Base-by-base conservation (phyloP, 2,329 filamentous ascomycete species). In the Aspergillus proliferans region DNA sequence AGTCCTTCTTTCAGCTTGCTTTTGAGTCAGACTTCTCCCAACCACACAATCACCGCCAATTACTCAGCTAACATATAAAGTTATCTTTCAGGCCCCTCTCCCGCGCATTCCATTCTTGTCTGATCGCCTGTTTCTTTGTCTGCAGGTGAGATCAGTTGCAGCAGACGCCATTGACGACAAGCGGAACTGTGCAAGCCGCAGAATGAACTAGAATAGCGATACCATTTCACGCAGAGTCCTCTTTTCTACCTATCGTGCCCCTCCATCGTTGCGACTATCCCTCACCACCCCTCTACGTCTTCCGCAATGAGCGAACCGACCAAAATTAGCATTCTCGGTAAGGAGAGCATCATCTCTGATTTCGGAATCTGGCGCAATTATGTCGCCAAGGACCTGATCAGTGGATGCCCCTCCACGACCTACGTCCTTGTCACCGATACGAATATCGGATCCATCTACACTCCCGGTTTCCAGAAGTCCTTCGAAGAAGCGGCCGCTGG, bases 401-500 rank as follows among this genome's bases (percentile, higher is more conserved):
- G 79, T 48, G 87, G 86, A 66, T 77, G 93, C 52, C 71, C 80
- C 45, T 93, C 91, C 18, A 94, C 90, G 15, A 97, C 92, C 52
- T 98, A 97, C 68, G 86, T 97, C 50, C 84, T 98, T 53, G 88
- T 98, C 63, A 97, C 93, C 69, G 93, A 98, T 72, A 95, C 91
- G 42, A 97, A 97, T 66, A 82, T 98, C 53, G 82, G 81, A 53
- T 79, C 85, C 19, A 79, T 85, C 60, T 97, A 97, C 70, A 84
- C 90, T 1, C 83, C 88, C n/a, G 66, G 75, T 24, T 96, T 98
- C 70, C 72, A 83, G 64, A 73, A 79, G 52, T 75, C 77, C 55
- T 92, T 93, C 71, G 71, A 81, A 45, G 59, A 69, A 49, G 72
- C 70, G 47, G 65, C 70, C 21, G 71, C 76, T 42, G 72, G 64